Evolutionary conservation across 2,329 filamentous ascomycete genomes (phyloP).

Genomic region (Arthrinium puccinioides): DNA sequence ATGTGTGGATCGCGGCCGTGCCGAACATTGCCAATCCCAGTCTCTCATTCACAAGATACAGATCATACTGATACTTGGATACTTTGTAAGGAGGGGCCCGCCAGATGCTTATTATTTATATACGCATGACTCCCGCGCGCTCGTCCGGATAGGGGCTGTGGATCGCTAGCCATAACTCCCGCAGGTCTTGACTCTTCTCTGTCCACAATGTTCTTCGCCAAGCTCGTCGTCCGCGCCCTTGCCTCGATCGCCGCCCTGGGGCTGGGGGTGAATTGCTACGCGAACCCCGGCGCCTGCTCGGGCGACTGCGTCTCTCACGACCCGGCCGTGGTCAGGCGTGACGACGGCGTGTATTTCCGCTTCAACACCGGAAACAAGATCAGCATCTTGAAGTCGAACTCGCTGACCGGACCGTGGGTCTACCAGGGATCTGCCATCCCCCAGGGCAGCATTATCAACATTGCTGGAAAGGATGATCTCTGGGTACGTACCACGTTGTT

Average conservation of each 20-base stretch:
- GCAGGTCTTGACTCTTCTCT: no score
- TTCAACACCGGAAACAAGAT: conserved; percentile 34
- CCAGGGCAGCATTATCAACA: conserved; percentile 28
- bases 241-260: conserved; percentile 3
- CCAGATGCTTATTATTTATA: no score
- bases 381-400: conserved; percentile 28
- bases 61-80: no score
- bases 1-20: no score
- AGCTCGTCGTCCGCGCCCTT: not conserved
- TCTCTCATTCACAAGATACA: no score
- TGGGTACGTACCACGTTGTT: conserved; percentile 28
- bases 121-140: no score
- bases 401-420: conserved; percentile 33
- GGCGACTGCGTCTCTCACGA: conserved; percentile 30
- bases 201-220: conserved; percentile 1
- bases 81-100: no score
- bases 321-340: conserved; percentile 28
- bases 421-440: conserved; percentile 32
- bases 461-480: conserved; percentile 31
- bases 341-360: conserved; percentile 33
- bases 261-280: no score
- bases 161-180: no score
- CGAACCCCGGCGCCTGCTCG: conserved; percentile 27
- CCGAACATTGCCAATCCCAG: no score
- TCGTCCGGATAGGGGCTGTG: no score